Base-by-base conservation (phyloP, 495 filamentous ascomycete species). In the Penicillium pancosmium region DNA sequence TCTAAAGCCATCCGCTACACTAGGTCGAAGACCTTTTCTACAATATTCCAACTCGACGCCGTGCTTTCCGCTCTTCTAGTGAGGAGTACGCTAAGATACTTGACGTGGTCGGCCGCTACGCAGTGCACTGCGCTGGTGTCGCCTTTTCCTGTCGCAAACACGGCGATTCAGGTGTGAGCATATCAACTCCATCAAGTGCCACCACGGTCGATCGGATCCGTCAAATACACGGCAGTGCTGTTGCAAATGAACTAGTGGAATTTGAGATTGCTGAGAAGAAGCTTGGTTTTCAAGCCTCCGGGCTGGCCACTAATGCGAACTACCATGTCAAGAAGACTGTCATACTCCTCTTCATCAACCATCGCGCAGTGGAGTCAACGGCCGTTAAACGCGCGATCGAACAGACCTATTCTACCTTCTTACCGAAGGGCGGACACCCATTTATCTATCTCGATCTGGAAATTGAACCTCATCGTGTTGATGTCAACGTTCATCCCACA, bases 1-100 rank as follows among this genome's bases (percentile, higher is more conserved):
- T 48, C 19, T 27, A 48, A 27, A 12, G 4, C 0, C 3, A 13
- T 13, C 11, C 10, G 11, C 2, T 27, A 27, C 12, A 15, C 12
- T 50, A 90, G 87, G 88, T 98, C 31, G 94, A 99, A 66, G 95
- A 99, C 68, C 77, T 99, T 9, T 99, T 98, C 72, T 99, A 96
- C 78, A 98, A 97, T 65, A 84, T 97, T 2, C 93, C 92, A 4
- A 96, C 88, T 11, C 84, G 95, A 50, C 87, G 92, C 13, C 85
- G 88, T 56, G 94, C 95, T 21, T 99, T 98, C 65, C 84, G 94
- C 43, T 97, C 93, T 31, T 75, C 90, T 21, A 92, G 92, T 38
- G 95, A 98, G 71, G 95, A 99, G 73, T 98, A 96, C 72, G 91
- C 94, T 57, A 98, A 99, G 74, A 97, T 99, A 50, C 88, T 97